Evolutionary conservation across 257 asterid species (phyloP).

Genomic region (Rehmannia glutinosa): DNA sequence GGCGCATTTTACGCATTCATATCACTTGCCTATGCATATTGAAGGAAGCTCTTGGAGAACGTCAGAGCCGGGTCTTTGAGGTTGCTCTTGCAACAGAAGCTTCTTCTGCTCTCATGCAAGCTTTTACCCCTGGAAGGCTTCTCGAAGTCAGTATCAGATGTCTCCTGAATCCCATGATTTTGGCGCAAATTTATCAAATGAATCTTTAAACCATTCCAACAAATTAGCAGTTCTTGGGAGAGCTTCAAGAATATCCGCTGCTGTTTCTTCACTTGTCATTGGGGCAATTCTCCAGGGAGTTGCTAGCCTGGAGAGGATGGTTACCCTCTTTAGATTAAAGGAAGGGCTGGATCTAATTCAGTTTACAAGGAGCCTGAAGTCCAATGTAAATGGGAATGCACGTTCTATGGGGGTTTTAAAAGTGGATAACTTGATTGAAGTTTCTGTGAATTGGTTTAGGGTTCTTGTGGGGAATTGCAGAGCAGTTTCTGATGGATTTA

Average conservation of each 20-base stretch:
- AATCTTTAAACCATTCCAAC: conserved; percentile 36
- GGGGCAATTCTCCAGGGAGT: conserved; percentile 78
- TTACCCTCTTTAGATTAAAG: conserved; percentile 60
- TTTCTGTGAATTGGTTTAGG: conserved; percentile 77
- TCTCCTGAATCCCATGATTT: conserved; percentile 60
- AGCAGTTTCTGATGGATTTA: conserved; percentile 67
- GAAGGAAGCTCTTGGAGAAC: conserved; percentile 88
- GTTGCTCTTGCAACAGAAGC: conserved; percentile 82
- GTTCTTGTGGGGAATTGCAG: conserved; percentile 83
- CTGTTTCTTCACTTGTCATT: conserved; percentile 68
- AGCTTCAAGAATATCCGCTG: conserved; percentile 49
- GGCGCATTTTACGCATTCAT: conserved; percentile 63
- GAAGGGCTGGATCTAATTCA: conserved; percentile 73
- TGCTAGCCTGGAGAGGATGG: conserved; percentile 75
- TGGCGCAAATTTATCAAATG: conserved; percentile 37
- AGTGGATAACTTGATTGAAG: conserved; percentile 59
- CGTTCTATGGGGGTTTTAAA: conserved; percentile 53
- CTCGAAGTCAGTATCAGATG: conserved; percentile 55
- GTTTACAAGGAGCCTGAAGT: conserved; percentile 61
- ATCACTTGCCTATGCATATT: conserved; percentile 58
- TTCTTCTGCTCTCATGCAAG: conserved; percentile 56
- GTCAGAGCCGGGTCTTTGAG: conserved; percentile 82
- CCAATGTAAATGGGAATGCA: conserved; percentile 65
- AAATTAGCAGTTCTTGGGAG: conserved; percentile 36
- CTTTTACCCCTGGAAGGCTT: conserved; percentile 52